A percentile compares a stretch with the other conserved stretches of the same genome.
phyloP scores from a whole-genome alignment of 2,329 filamentous ascomycete species.

The Cercospora sp. region DNA sequence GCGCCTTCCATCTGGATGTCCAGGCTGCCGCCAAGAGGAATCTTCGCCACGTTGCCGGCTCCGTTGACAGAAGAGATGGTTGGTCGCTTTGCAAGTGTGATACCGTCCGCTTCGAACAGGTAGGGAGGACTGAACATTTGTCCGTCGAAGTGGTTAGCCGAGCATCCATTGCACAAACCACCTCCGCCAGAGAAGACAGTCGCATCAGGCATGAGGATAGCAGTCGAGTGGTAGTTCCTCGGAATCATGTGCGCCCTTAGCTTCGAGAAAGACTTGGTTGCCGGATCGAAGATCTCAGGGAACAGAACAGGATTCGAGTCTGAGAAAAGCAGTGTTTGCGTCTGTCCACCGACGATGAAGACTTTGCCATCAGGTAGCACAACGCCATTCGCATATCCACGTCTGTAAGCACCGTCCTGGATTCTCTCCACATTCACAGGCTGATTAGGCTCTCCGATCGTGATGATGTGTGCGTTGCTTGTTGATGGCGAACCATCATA shows the following conservation, averaged over 20 bases:
- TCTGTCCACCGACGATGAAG: neutral
- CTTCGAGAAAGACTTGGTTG: neutral
- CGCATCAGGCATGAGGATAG: neutral
- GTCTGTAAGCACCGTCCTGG: too few species aligned
- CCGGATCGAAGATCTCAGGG: neutral
- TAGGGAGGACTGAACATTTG: neutral
- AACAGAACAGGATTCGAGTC: neutral
- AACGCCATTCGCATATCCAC: too few species aligned
- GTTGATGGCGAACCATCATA: neutral
- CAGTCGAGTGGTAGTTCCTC: neutral
- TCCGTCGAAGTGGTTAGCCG: neutral
- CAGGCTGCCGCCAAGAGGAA: neutral
- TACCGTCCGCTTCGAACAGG: neutral
- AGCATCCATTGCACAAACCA: neutral
- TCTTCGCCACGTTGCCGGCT: neutral
- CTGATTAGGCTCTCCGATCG: neutral
- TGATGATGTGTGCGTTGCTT: neutral
- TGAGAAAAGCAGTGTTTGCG: neutral
- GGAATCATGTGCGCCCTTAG: neutral
- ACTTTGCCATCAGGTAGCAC: neutral
- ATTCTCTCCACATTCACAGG: too few species aligned
- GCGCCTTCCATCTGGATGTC: neutral
- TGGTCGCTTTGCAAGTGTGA: neutral
- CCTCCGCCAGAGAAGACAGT: neutral
- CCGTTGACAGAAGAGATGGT: neutral